Evolutionary conservation across 257 asterid species (phyloP).

Genomic region (Forsythia viridissima): DNA sequence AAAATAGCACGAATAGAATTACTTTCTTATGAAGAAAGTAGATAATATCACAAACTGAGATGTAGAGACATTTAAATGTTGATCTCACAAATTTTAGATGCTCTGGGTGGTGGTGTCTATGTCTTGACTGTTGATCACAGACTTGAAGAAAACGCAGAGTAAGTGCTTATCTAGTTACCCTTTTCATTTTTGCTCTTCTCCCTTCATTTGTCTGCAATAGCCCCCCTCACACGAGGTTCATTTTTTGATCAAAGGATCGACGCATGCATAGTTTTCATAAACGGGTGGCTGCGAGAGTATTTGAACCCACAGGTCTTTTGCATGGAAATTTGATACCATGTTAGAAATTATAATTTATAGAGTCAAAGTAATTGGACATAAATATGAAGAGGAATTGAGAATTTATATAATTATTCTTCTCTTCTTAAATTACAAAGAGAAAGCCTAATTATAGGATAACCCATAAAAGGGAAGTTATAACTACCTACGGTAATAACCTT

Average conservation of each 20-base stretch:
- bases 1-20: too few relatives aligned
- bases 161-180: conserved; percentile 14
- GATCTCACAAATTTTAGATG: conserved; percentile 44
- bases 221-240: neutral
- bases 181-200: neutral
- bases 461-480: neutral
- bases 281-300: neutral
- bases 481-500: neutral
- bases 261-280: neutral
- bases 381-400: neutral
- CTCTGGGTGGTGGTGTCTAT: conserved; percentile 64
- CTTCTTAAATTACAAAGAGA: neutral
- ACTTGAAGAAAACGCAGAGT: conserved; percentile 86
- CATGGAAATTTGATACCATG: neutral
- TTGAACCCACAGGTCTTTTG: neutral
- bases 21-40: too few relatives aligned
- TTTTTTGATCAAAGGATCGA: neutral
- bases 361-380: neutral
- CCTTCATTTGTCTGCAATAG: neutral
- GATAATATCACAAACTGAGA: too few relatives aligned
- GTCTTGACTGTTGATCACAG: conserved; percentile 87
- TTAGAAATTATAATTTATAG: neutral
- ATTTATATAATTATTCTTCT: too few relatives aligned
- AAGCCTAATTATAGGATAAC: neutral
- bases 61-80: too few relatives aligned